Conservation (phyloP, 1,284 basidiomycete genomes). For the Mrakiaceae sp. region DNA sequence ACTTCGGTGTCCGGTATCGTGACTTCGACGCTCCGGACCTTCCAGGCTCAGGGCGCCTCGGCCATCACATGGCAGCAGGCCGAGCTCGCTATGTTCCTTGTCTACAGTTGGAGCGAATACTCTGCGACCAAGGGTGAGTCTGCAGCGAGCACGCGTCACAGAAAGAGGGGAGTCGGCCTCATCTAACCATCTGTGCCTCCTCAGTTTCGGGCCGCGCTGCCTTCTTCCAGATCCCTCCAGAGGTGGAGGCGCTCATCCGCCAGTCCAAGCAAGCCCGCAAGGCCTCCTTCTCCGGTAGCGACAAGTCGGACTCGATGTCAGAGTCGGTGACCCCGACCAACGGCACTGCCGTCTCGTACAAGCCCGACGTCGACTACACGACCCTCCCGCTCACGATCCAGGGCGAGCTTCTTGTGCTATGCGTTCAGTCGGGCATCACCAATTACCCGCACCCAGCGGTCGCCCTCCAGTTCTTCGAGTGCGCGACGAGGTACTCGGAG, state of each 20-base stretch:
- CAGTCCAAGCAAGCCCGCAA: conserved; percentile 24
- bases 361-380: conserved; percentile 52
- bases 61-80: conserved; percentile 81
- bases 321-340: conserved; percentile 28
- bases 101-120: conserved; percentile 89
- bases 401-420: conserved; percentile 76
- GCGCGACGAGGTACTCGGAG: conserved; percentile 79
- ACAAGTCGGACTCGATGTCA: conserved; percentile 21
- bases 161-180: neutral
- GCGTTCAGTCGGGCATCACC: conserved; percentile 73
- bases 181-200: neutral
- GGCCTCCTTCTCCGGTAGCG: conserved; percentile 6
- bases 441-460: conserved; percentile 78
- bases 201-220: conserved; percentile 30
- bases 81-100: conserved; percentile 81
- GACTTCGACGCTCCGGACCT: conserved; percentile 28
- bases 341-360: conserved; percentile 5
- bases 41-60: conserved; percentile 26
- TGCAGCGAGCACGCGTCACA: no score
- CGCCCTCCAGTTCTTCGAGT: conserved; percentile 90
- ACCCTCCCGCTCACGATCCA: conserved; percentile 78
- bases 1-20: conserved; percentile 23
- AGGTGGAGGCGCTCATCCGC: conserved; percentile 26
- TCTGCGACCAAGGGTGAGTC: conserved; percentile 37
- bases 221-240: conserved; percentile 34